phyloP scores from a whole-genome alignment of 179 eudicot species.

The Patellifolia procumbens region DNA sequence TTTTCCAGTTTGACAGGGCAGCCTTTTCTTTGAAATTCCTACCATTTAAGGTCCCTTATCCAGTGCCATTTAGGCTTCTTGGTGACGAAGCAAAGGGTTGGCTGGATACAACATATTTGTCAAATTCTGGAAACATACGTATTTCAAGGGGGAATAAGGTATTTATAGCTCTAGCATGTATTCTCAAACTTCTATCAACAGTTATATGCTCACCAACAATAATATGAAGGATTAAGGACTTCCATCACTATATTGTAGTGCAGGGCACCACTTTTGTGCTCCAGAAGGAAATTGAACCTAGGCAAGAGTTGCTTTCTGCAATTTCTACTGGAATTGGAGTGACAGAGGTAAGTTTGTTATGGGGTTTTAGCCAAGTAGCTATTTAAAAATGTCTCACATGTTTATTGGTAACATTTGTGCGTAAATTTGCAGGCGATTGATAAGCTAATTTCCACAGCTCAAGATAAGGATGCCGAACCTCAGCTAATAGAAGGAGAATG shows the following conservation, averaged over 20 bases:
- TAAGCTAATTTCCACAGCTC: constrained; percentile 52
- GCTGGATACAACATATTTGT: constrained; percentile 97
- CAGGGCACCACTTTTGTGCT: constrained; percentile 99
- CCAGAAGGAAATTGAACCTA: constrained; percentile 78
- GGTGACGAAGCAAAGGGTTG: constrained; percentile 99
- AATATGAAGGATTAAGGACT: constrained; percentile 46
- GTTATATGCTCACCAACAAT: neutral
- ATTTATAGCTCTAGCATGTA: constrained; percentile 17
- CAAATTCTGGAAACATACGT: constrained; percentile 82
- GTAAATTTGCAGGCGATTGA: constrained; percentile 63
- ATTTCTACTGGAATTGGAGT: constrained; percentile 66
- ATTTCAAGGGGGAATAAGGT: constrained; percentile 98
- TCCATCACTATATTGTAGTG: constrained; percentile 62
- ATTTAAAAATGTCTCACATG: neutral
- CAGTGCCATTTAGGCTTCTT: constrained; percentile 92
- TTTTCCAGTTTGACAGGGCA: constrained; percentile 91
- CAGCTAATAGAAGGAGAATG: constrained; percentile 87
- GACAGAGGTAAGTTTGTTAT: constrained; percentile 47
- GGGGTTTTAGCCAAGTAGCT: neutral
- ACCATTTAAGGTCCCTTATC: constrained; percentile 98
- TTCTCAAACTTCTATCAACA: too few relatives aligned
- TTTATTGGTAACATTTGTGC: constrained; percentile 3
- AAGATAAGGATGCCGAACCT: constrained; percentile 46
- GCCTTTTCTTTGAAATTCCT: constrained; percentile 87
- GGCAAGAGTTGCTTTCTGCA: constrained; percentile 78